Evolutionary conservation across 441 rosid species (phyloP), one percentile per base, ranked within the genome.

Genomic region (Isatis lusitanica): DNA sequence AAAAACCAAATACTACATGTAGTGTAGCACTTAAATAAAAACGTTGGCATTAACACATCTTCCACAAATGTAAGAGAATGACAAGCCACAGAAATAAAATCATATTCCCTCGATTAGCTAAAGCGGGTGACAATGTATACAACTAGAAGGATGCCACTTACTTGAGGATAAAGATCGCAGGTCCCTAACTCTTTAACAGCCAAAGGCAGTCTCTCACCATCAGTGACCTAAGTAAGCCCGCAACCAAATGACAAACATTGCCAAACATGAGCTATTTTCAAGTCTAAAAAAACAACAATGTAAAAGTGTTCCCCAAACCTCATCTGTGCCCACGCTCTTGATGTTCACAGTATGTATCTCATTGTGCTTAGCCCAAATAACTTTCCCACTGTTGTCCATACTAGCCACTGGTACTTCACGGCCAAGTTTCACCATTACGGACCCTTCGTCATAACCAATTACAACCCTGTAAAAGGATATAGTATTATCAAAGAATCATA

Each of bases 311-410:
- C 53, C 73, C 30, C 82, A 61, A 43, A 91, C 98, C 99, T 91
- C 99, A 88, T 95, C 97, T 78, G 96, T 88, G 61, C 96, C 97
- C 47, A 93, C 89, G 71, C 87, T 93, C 93, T 91, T 93, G 83
- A 95, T 93, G 80, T 95, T 95, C 72, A 95, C 96, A 55, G 99
- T 93, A 78, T 93, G 99, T 76, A 95, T 90, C 83, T 95, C 99
- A 84, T 95, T 95, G 81, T 95, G 99, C 80, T 91, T 95, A 24
- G 99, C 98, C 99, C 99, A 95, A 77, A 95, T 93, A 78, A 95
- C 90, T 81, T 91, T 95, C 70, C 99, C 99, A 82, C 97, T 88
- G 81, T 83, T 91, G 81, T 96, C 99, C 99, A 96, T 96, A 76
- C 99, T 96, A 65, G 98, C 97, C 48, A 96, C 97, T 72, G 99